Conservation (phyloP, 768 basidiomycete species). For the Podaxis carcinomalis region DNA sequence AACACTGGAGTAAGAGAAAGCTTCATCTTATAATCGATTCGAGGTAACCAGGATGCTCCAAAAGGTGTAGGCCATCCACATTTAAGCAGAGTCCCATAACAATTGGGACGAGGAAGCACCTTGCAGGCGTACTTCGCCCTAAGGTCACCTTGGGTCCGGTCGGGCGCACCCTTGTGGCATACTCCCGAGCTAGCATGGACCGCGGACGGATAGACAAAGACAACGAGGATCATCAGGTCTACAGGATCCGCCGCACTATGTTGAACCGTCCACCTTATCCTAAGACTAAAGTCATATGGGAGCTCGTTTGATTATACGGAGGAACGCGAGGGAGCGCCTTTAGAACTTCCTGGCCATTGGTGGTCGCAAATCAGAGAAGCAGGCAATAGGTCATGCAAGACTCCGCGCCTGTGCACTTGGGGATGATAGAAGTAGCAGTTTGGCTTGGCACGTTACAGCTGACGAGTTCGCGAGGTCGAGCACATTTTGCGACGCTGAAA, state of each 20-base stretch:
- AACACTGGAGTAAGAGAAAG: conserved; percentile 1
- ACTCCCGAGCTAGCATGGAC: not conserved
- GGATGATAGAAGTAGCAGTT: not conserved
- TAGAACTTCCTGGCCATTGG: not conserved
- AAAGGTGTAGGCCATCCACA: not conserved
- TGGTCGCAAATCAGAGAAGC: not conserved
- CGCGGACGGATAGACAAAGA: not conserved
- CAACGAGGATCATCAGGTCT: not conserved
- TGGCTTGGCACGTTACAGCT: not conserved
- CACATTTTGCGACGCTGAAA: too few species aligned
- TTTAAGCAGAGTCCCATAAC: not conserved
- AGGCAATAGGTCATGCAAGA: not conserved
- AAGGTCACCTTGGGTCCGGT: not conserved
- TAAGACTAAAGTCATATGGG: not conserved
- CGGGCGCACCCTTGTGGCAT: not conserved
- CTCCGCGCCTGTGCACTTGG: not conserved
- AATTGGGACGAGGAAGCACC: not conserved
- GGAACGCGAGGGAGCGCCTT: not conserved
- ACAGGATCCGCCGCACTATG: not conserved
- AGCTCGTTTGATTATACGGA: not conserved
- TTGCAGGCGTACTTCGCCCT: not conserved
- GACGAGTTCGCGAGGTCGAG: too few species aligned
- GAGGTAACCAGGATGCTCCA: not conserved
- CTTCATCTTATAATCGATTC: not conserved
- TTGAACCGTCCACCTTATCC: not conserved